phyloP scores from a whole-genome alignment of 2,329 filamentous ascomycete genomes.

The Fusarium brachygibbosum region DNA sequence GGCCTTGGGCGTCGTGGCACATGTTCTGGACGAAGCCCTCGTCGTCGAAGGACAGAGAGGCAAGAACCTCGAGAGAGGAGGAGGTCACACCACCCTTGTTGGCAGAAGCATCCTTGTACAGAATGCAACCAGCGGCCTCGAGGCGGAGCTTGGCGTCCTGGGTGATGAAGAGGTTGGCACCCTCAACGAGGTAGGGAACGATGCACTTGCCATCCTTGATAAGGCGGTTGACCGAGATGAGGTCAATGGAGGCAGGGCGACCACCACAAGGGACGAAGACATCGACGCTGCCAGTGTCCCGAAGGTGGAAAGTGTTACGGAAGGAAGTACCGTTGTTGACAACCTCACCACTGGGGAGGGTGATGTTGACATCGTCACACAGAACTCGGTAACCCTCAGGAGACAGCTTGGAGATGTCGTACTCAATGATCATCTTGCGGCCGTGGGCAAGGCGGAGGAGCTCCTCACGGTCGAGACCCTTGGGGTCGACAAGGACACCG shows the following conservation, averaged over 20 bases:
- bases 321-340: constrained; percentile 93
- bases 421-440: constrained; percentile 90
- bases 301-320: constrained; percentile 97
- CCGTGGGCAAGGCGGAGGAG: constrained; percentile 86
- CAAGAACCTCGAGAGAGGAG: constrained; percentile 94
- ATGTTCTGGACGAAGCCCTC: constrained; percentile 90
- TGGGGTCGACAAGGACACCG: constrained; percentile 92
- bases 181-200: constrained; percentile 96
- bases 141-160: constrained; percentile 97
- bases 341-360: constrained; percentile 87
- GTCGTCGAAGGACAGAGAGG: constrained; percentile 94
- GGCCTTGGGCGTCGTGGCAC: constrained; percentile 82
- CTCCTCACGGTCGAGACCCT: constrained; percentile 88
- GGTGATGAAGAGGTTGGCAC: constrained; percentile 98
- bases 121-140: constrained; percentile 92
- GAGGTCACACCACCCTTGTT: constrained; percentile 99
- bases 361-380: constrained; percentile 90
- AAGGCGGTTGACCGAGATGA: constrained; percentile 86
- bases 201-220: constrained; percentile 90
- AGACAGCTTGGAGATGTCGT: constrained; percentile 87
- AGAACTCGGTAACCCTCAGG: constrained; percentile 90
- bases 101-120: constrained; percentile 97
- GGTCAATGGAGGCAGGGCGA: constrained; percentile 94
- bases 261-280: constrained; percentile 96
- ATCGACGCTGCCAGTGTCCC: constrained; percentile 81